Base-by-base conservation (phyloP, 2,329 filamentous ascomycete species). In the Sporothrix humicola region DNA sequence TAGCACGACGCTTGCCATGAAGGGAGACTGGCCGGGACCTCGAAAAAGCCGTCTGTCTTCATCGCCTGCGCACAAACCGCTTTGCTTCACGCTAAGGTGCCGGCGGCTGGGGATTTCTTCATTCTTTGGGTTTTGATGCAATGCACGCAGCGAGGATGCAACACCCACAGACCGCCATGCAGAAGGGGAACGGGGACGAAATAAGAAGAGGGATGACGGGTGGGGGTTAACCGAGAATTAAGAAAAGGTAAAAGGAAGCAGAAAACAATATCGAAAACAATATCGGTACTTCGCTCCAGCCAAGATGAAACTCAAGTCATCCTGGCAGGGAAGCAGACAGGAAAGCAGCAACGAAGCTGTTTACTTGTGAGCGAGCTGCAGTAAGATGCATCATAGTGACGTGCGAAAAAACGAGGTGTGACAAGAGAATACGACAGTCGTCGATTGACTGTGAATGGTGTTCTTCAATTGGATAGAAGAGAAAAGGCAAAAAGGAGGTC, bases 121-220 rank as follows among this genome's bases (percentile, higher is more conserved):
- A 37, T 56, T 56, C 20, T 56, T 56, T 26, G 31, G 31, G 7
- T 37, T 6, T 37, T 31, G 42, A 66, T 48, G 61, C 61, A 48
- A 37, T 42, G 59, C 59, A 48, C 8, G 65, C 65, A 68, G 46
- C 6, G 46, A 52, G 15, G 46, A 37, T 68, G 46, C 65, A 68
- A 71, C 69, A 59, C 68, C n/a, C 69, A 71, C 69, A 61, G 69
- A 71, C 69, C 69, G 54, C 69, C 54, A 26, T n/a, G 66, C 66
- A 61, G 37, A 7, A 63, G 37, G 8, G 59, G n/a, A n/a, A 46
- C 20, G 31, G 59, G 23, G 37, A 63, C 8, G 17, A n/a, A 9
- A 31, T 9, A n/a, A 5, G n/a, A 13, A 9, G 61, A 65, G 17
- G 23, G 8, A n/a, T 23, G 37, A 23, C 31, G 52, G 52, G 20